Evolutionary conservation across 805 yeast genomes (phyloP), one percentile per base, ranked within the genome.

Genomic region (Ogataea salicorniae): DNA sequence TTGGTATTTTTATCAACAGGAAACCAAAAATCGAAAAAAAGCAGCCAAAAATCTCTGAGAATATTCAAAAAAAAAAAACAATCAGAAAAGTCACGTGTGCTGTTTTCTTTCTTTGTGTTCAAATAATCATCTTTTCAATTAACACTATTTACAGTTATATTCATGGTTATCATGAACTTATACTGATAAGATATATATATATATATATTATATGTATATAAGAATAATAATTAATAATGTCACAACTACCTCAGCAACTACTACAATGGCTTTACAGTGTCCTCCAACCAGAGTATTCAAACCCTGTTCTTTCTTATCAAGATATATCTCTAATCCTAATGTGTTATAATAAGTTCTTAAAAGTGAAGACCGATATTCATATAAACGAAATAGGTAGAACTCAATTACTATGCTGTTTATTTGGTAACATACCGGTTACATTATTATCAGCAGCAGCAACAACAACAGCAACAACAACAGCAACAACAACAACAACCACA

Each of bases 351-450:
- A 26, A 77, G 0, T 66, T 79, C 1, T 71, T 90, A 45, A 73
- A 77, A 52, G 85, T 94, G 16, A 71, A 89, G 49, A 90, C 97
- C 0, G 77, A 81, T 44, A 79, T 80, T 2, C 76, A 72, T 56
- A 76, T 85, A 2, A 67, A 74, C 45, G 74, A 73, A n/a, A 54
- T 68, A 1, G 97, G 97, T 1, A 61, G 61, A 13, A 70, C 84
- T 1, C 71, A 75, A 18, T 70, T 89, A 17, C 68, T 89, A 42
- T 68, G 90, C 11, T 81, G 82, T 50, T 51, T 91, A 2, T 75
- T 75, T 54, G 96, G 96, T 0, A 66, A 74, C 0, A 54, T 83
- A 4, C 74, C 75, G 2, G 26, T 31, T 22, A 29, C 34, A 23
- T 7, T 6, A 34, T 15, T 8, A 34, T 6, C 36, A n/a, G 7